Percentiles rank a stretch among this genome's conserved stretches.
phyloP scores from a whole-genome alignment of 202 grass and related monocot species.

The Musa balbisiana region DNA sequence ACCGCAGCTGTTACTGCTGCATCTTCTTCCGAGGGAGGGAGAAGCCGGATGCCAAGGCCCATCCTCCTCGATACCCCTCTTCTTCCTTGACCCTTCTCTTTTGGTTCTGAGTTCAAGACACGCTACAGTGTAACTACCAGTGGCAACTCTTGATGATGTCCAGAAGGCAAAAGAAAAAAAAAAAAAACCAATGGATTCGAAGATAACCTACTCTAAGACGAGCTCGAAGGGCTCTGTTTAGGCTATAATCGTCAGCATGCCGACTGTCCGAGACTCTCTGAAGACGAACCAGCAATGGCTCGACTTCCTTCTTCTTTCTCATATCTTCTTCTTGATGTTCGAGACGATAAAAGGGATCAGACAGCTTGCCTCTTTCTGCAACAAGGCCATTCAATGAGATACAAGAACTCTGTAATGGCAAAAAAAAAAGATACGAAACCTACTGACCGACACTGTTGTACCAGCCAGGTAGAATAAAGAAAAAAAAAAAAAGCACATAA shows the following conservation, averaged over 20 bases:
- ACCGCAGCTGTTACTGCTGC: slow-evolving; percentile 40
- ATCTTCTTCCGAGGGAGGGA: slow-evolving; percentile 70
- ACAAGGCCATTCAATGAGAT: slow-evolving; percentile 16
- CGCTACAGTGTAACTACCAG: slow-evolving; percentile 9
- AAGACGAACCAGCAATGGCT: slow-evolving; percentile 73
- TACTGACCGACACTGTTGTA: not conserved
- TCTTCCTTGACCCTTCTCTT: slow-evolving; percentile 76
- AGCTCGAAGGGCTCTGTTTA: slow-evolving; percentile 68
- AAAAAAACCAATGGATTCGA: slow-evolving; percentile 20
- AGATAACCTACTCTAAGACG: slow-evolving; percentile 51
- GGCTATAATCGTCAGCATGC: slow-evolving; percentile 65
- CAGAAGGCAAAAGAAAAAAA: not conserved
- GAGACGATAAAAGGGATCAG: slow-evolving; percentile 83
- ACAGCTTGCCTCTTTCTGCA: slow-evolving; percentile 84
- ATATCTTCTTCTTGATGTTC: slow-evolving; percentile 91
- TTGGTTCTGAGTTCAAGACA: slow-evolving; percentile 61
- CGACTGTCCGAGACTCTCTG: slow-evolving; percentile 67
- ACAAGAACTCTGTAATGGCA: too few species aligned
- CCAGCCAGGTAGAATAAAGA: not conserved
- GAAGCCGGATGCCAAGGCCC: slow-evolving; percentile 68
- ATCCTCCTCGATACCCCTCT: slow-evolving; percentile 51
- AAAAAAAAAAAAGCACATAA: slow-evolving; percentile 18
- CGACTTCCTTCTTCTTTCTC: slow-evolving; percentile 88
- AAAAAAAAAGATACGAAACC: too few species aligned
- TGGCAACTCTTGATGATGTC: not conserved